A percentile compares a stretch with the other conserved stretches of the same genome.
Evolutionary conservation across 2,329 filamentous ascomycete genomes (phyloP).

Genomic region (Aspergillus fumigatiaffinis): DNA sequence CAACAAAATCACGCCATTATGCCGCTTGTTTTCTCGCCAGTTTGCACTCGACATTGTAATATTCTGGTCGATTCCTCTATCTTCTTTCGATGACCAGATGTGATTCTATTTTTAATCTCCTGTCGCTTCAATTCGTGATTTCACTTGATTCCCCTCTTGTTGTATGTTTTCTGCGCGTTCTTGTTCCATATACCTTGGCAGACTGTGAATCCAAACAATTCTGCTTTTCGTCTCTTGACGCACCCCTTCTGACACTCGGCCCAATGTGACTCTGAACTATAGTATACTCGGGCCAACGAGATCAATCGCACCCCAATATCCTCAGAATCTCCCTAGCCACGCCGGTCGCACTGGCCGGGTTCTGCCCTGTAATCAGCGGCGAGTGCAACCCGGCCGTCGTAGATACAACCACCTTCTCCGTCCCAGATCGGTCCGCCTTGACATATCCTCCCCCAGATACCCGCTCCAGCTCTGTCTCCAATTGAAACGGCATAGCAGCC

Average conservation of each 20-base stretch:
- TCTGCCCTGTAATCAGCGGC: conserved; percentile 48
- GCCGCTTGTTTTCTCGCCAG: conserved; percentile 1
- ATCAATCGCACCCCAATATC: conserved; percentile 18
- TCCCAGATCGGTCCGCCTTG: conserved; percentile 45
- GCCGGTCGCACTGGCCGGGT: conserved; percentile 42
- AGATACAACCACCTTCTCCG: conserved; percentile 40
- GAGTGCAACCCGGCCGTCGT: conserved; percentile 25
- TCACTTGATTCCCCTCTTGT: conserved; percentile 14
- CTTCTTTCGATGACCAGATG: conserved; percentile 4
- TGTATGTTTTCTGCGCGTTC: conserved; percentile 11
- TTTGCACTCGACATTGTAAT: conserved; percentile 1
- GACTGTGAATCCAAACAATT: conserved; percentile 10
- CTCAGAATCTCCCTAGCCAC: conserved; percentile 44
- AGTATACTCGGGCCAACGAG: neutral
- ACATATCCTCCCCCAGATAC: conserved; percentile 42
- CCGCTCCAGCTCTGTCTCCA: conserved; percentile 43
- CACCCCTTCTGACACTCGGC: neutral
- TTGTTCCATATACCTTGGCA: conserved; percentile 17
- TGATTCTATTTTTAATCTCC: conserved; percentile 13
- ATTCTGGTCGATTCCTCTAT: conserved; percentile 2
- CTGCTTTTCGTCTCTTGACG: neutral
- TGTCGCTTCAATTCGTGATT: conserved; percentile 19
- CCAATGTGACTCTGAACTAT: too few species aligned
- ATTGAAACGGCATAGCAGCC: conserved; percentile 44
- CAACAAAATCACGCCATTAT: conserved; percentile 14